Percentiles rank a stretch among this genome's conserved stretches.
Evolutionary conservation across 1,284 basidiomycete species (phyloP).

Genomic region (Sphaerobolus stellatus): DNA sequence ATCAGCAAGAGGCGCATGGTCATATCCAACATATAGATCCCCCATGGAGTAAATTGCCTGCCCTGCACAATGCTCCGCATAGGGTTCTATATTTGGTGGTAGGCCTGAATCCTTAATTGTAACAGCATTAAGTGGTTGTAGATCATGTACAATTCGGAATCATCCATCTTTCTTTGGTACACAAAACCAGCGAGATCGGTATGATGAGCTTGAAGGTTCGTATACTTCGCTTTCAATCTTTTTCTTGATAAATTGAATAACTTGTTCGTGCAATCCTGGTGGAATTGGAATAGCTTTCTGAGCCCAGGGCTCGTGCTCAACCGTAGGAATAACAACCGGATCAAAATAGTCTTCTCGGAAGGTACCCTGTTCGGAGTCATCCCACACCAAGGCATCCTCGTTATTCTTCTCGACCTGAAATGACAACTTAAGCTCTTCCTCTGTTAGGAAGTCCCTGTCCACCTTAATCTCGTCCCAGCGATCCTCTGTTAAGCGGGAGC

Average conservation of each 20-base stretch:
- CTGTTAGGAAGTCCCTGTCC: conserved; percentile 28
- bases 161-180: conserved; percentile 39
- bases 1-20: conserved; percentile 24
- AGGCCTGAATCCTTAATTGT: conserved; percentile 33
- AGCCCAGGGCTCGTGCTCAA: conserved; percentile 37
- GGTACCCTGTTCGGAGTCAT: conserved; percentile 30
- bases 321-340: conserved; percentile 31
- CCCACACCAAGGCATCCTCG: conserved; percentile 34
- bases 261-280: conserved; percentile 34
- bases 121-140: conserved; percentile 34
- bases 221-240: conserved; percentile 36
- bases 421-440: conserved; percentile 27
- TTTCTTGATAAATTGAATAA: conserved; percentile 30
- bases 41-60: conserved; percentile 28
- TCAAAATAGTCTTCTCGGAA: conserved; percentile 37
- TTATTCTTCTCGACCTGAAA: conserved; percentile 14
- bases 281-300: conserved; percentile 39
- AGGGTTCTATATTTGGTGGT: conserved; percentile 18
- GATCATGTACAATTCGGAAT: conserved; percentile 12
- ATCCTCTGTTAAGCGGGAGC: conserved; percentile 18
- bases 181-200: conserved; percentile 39
- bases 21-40: conserved; percentile 31
- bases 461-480: conserved; percentile 20
- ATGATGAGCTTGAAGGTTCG: conserved; percentile 37
- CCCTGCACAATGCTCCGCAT: conserved; percentile 14